Evolutionary conservation across 768 basidiomycete genomes (phyloP), one percentile per base, ranked within the genome.

Genomic region (Gautieria morchelliformis): DNA sequence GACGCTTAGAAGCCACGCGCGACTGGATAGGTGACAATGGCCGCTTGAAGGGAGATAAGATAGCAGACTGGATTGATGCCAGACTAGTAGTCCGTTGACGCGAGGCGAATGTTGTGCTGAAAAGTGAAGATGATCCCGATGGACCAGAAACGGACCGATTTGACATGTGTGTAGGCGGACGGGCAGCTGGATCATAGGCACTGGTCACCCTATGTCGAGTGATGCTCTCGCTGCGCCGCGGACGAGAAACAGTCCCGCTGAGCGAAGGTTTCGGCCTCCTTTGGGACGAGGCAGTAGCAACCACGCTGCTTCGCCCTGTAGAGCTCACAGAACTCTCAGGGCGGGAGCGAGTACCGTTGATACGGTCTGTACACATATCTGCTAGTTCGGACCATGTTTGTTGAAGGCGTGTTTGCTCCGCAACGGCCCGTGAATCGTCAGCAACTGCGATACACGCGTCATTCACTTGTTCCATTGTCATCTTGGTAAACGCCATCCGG

Each of bases 351-450:
- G 71, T 78, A 12, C 80, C 83, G 35, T 67, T 70, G 14, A 89
- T 69, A 40, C 78, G 78, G 59, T 93, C 90, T 46, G 75, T 75
- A 39, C 77, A 82, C 90, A 93, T 93, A 19, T 89, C 87, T 61
- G 83, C 78, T 42, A 93, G 71, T 70, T 94, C 91, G 20, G 66
- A 68, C 87, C 87, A 93, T 1, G 88, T 87, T 68, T 92, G 89
- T 44, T 80, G 71, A 41, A 91, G 72, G n/a, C 90, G 80, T 5
- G 74, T 71, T 46, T 76, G 73, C 66, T 93, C 89, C 6, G 74
- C 67, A 17, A 70, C 65, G 7, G 81, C 84, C 39, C 90, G 79
- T 20, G 68, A 59, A 69, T 93, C 91, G 57, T 81, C 73, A 3
- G 73, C 63, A 12, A 89, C 72, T 1, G 67, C 51, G 17, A 68